Evolutionary conservation across 2,329 filamentous ascomycete species (phyloP), one percentile per base, ranked within the genome.

Genomic region (Coniosporium tulheliwenetii): DNA sequence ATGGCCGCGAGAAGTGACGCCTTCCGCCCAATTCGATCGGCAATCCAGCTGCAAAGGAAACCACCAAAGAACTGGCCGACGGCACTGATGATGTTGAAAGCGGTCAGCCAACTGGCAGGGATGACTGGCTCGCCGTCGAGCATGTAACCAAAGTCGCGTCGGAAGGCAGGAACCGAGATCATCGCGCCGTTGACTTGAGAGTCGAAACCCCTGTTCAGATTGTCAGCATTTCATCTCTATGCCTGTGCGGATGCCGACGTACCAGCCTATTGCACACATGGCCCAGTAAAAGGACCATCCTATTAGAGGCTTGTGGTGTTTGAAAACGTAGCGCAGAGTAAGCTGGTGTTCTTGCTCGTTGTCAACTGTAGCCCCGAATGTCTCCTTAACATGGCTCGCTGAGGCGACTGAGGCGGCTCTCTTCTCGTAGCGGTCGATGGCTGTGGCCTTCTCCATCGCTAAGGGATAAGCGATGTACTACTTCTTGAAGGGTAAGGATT

Each of bases 141-240:
- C 3, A 59, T 43, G 44, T 73, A 69, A 2, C 73, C 73, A 50
- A 75, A 77, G 46, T 75, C 66, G 14, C 55, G 52, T 45, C 70
- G 66, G 49, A 77, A 78, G n/a, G 69, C 66, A 0, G 72, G 71
- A 39, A 69, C 71, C 2, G 71, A 68, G 48, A 74, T 79, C 40
- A 81, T 64, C 44, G 76, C 75, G 16, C 74, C 74, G 13, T 79
- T 64, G 8, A 81, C 65, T 52, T 80, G 75, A 0, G 74, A 71
- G 51, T 80, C 76, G 49, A 79, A 81, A 14, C 50, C 73, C 19
- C 19, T 26, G 7, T 26, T 26, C 19, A 3, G 7, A 7, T 7
- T 26, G 19, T 26, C 19, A 26, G 19, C 19, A 7, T 26, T 7
- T 26, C 4, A 4, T 26, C 19, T 26, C 3, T 26, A 7, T 26